A percentile compares a stretch with the other conserved stretches of the same genome.
Conservation (phyloP, 345 rosid species). For the Lepidium sativum region DNA sequence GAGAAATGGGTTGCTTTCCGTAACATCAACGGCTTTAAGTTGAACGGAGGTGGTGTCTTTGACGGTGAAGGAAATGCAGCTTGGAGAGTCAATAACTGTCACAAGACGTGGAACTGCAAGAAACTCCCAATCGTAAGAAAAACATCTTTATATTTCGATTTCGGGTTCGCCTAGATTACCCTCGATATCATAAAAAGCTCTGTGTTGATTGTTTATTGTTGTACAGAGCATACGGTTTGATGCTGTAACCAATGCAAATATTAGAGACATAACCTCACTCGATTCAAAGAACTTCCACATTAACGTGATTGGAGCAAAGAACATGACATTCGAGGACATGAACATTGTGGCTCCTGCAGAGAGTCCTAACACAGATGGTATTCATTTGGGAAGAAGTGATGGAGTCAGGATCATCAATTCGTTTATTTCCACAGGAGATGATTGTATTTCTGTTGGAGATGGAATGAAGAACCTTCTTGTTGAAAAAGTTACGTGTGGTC, state of each 20-base stretch:
- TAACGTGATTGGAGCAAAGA: slow-evolving; percentile 38
- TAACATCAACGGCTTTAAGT: slow-evolving; percentile 27
- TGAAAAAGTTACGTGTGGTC: slow-evolving; percentile 51
- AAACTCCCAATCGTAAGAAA: slow-evolving; percentile 23
- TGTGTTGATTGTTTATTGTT: neutral
- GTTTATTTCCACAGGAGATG: slow-evolving; percentile 53
- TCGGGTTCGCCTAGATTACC: no score
- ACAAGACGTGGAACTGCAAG: slow-evolving; percentile 19
- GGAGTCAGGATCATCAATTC: slow-evolving; percentile 34
- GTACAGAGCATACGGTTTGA: slow-evolving; percentile 43
- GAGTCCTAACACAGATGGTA: slow-evolving; percentile 58
- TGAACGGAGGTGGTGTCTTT: slow-evolving; percentile 50
- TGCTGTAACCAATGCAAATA: slow-evolving; percentile 23
- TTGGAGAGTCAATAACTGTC: slow-evolving; percentile 40
- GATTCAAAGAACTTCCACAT: slow-evolving; percentile 53
- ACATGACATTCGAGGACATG: slow-evolving; percentile 30
- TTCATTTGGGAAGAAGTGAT: slow-evolving; percentile 59
- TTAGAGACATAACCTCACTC: slow-evolving; percentile 31
- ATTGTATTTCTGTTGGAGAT: slow-evolving; percentile 57
- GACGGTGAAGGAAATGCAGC: slow-evolving; percentile 56
- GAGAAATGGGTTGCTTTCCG: slow-evolving; percentile 47
- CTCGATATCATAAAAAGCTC: no score
- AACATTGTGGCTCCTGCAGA: slow-evolving; percentile 30
- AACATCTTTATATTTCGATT: neutral
- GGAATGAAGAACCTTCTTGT: slow-evolving; percentile 42